Evolutionary conservation across 1,284 basidiomycete species (phyloP), one percentile per base, ranked within the genome.

Genomic region (Dichomitus squalens): DNA sequence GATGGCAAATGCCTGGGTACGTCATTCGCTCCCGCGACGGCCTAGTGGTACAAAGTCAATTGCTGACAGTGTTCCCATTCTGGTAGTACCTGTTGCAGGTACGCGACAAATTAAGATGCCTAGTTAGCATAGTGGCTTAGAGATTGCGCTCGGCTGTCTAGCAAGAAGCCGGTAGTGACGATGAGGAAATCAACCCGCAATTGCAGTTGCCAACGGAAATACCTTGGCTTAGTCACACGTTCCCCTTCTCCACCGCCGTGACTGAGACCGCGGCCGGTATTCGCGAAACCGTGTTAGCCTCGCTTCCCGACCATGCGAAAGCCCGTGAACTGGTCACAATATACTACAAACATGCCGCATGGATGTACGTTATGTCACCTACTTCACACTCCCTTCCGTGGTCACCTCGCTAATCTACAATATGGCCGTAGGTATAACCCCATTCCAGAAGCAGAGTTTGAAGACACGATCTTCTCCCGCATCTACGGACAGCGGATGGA

Each of bases 1-100:
- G 53, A 79, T 84, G 33, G 85, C 86, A 21, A 87, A 85, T 67
- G 82, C 85, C 56, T 87, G 85, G 82, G 86, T 88, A 72, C 63
- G 84, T 70, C 38, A 29, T 21, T 27, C 27, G 33, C 23, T 25
- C 62, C 40, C 46, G 16, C 31, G 33, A 54, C 11, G 8, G n/a
- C 38, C n/a, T 59, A 49, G 29, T 48, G 14, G 38, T 44, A 7
- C 43, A 36, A 43, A 50, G 38, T 44, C 23, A 47, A 12, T 18
- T 52, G 35, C 43, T 59, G 44, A 41, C 59, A 51, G 60, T 29
- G 59, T 39, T 52, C 55, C 40, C 50, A 44, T 31, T 43, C 43
- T 59, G 23, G 23, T 60, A 76, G 75, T 77, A 75, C 66, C 63
- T 75, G 8, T 59, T 77, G 43, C 70, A 75, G 68, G 74, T 76